Evolutionary conservation across 1,284 basidiomycete genomes (phyloP).

Genomic region (Ustanciosporium gigantosporum): DNA sequence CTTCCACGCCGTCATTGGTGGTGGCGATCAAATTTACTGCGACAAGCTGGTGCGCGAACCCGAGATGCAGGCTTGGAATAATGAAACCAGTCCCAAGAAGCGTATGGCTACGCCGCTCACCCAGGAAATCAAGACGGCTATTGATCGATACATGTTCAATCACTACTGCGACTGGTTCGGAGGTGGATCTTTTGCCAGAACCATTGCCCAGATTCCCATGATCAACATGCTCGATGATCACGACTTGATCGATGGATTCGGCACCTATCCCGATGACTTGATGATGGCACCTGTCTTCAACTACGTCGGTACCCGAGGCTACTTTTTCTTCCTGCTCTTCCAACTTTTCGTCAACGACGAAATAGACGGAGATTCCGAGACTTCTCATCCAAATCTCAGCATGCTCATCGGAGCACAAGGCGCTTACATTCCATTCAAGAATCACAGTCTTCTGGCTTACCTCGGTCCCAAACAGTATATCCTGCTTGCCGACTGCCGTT

Average conservation of each 20-base stretch:
- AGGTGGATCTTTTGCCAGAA: slow-evolving; percentile 85
- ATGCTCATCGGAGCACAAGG: slow-evolving; percentile 52
- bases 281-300: slow-evolving; percentile 57
- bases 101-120: slow-evolving; percentile 73
- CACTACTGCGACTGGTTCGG: slow-evolving; percentile 79
- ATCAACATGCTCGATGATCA: slow-evolving; percentile 69
- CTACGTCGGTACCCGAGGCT: slow-evolving; percentile 46
- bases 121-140: slow-evolving; percentile 73
- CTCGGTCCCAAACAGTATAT: slow-evolving; percentile 58
- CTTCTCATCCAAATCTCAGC: slow-evolving; percentile 33
- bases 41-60: slow-evolving; percentile 52
- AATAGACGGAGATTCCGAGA: slow-evolving; percentile 40
- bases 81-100: slow-evolving; percentile 68
- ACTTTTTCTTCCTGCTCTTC: slow-evolving; percentile 59
- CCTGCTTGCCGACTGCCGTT: slow-evolving; percentile 56
- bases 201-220: slow-evolving; percentile 84
- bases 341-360: slow-evolving; percentile 57
- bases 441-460: slow-evolving; percentile 53
- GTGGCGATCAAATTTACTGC: slow-evolving; percentile 63
- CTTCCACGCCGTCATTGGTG: slow-evolving; percentile 82
- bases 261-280: slow-evolving; percentile 67
- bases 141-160: slow-evolving; percentile 76
- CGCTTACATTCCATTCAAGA: slow-evolving; percentile 53
- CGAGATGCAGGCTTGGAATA: slow-evolving; percentile 76
- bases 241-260: slow-evolving; percentile 84